A percentile compares a stretch with the other conserved stretches of the same genome.
These are phyloP conservation scores for Komagataella kurtzmanii DNA, from an alignment of 805 yeast genomes.

Conservation along the genomic window DNA sequence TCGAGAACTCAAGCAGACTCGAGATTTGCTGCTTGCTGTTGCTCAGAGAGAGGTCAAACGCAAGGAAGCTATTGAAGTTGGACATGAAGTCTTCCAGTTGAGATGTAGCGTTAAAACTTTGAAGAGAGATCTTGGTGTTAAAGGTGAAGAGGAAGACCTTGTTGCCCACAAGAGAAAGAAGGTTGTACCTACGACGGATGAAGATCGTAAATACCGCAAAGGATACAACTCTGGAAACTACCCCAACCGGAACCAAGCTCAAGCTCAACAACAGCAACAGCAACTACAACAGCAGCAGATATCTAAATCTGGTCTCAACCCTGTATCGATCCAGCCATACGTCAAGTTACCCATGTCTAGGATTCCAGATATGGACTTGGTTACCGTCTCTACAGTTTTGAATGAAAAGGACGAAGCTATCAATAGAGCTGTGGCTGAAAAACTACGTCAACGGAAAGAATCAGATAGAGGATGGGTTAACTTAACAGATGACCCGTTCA, in stretches of 20 bases:
- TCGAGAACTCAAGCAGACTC: conserved; percentile 65
- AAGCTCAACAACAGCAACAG: conserved; percentile 8
- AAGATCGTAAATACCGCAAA: conserved; percentile 6
- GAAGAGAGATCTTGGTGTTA: conserved; percentile 63
- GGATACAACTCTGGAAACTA: conserved; percentile 1
- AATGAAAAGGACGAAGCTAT: conserved; percentile 67
- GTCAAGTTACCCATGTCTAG: conserved; percentile 82
- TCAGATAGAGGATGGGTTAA: conserved; percentile 70
- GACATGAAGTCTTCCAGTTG: conserved; percentile 53
- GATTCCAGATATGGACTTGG: conserved; percentile 84
- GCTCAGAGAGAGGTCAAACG: conserved; percentile 64
- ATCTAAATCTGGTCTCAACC: conserved; percentile 7
- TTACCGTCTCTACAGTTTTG: conserved; percentile 65
- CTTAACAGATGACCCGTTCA: conserved; percentile 74
- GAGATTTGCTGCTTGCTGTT: conserved; percentile 52
- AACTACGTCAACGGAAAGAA: conserved; percentile 57
- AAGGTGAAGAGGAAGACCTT: conserved; percentile 77
- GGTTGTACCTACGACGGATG: conserved; percentile 10
- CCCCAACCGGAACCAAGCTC: conserved; percentile 1
- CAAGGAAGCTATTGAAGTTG: conserved; percentile 46
- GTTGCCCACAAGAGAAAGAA: conserved; percentile 66
- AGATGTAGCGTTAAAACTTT: conserved; percentile 60
- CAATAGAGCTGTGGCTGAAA: conserved; percentile 74
- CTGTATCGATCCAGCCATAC: conserved; percentile 55
- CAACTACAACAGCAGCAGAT: conserved; percentile 1